Evolutionary conservation across 78 protist genomes (phyloP).

Genomic region (Diacronema lutheri): DNA sequence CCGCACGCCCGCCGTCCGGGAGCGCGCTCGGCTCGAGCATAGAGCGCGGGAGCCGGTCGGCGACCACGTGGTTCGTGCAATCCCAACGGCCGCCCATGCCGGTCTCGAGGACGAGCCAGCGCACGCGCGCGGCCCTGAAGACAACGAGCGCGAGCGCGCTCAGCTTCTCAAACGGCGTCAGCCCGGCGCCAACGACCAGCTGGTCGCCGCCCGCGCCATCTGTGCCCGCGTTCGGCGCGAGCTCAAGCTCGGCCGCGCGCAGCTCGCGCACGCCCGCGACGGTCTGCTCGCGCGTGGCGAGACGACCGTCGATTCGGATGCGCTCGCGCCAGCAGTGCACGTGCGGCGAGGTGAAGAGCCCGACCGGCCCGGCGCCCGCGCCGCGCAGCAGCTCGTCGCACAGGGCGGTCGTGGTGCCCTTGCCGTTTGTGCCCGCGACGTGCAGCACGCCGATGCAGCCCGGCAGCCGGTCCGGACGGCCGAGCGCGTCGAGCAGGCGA

Average conservation of each 20-base stretch:
- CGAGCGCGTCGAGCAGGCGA: background rate
- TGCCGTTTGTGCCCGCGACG: slow-evolving; percentile 7
- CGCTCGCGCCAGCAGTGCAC: slow-evolving; percentile 7
- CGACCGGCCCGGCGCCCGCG: background rate
- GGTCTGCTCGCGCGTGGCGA: background rate
- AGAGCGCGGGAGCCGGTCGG: too few species aligned
- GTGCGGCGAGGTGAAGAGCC: background rate
- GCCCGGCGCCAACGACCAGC: too few species aligned
- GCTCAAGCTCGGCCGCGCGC: too few species aligned
- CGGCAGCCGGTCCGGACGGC: background rate
- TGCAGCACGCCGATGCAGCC: background rate
- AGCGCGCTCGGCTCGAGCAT: background rate
- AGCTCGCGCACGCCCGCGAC: background rate
- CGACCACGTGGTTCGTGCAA: slow-evolving; percentile 25
- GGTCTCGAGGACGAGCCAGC: slow-evolving; percentile 2
- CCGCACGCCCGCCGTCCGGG: slow-evolving; percentile 45
- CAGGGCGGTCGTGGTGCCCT: background rate
- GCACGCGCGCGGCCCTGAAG: background rate
- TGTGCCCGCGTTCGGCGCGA: too few species aligned
- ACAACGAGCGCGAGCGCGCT: background rate
- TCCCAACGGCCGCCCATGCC: slow-evolving; percentile 56
- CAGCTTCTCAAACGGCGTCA: slow-evolving; percentile 15
- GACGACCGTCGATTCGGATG: background rate
- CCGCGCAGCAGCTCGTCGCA: slow-evolving; percentile 4
- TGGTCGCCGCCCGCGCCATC: background rate